phyloP scores from a whole-genome alignment of 306 rosid genomes.

The Vigna reflexopilosa region DNA sequence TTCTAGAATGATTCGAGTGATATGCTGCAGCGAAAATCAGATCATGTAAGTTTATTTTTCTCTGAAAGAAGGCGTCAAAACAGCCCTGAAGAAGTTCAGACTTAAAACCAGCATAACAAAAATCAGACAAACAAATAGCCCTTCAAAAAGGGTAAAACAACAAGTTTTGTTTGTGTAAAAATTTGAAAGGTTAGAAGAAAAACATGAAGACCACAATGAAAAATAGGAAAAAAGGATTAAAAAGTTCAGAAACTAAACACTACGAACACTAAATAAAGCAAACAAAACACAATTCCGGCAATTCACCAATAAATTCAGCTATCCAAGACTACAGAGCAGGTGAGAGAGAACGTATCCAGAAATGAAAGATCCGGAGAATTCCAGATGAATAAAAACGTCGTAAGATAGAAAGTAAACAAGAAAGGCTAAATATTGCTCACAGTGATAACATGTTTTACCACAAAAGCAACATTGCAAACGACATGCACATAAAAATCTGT shows the following conservation, averaged over 20 bases:
- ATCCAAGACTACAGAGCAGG: slow-evolving; percentile 31
- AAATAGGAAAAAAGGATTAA: slow-evolving; percentile 33
- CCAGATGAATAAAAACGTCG: not conserved
- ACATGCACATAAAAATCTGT: slow-evolving; percentile 44
- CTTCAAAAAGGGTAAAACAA: slow-evolving; percentile 7
- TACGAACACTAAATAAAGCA: slow-evolving; percentile 23
- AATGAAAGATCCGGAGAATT: slow-evolving; percentile 53
- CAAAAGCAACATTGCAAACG: slow-evolving; percentile 16
- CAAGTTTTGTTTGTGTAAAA: not conserved
- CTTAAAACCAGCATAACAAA: slow-evolving; percentile 38
- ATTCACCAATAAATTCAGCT: slow-evolving; percentile 25
- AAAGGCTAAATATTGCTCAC: slow-evolving; percentile 9
- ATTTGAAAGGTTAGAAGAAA: slow-evolving; percentile 12
- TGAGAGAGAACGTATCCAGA: slow-evolving; percentile 25
- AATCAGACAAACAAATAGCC: slow-evolving; percentile 7
- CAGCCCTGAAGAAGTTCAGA: slow-evolving; percentile 25
- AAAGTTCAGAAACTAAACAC: slow-evolving; percentile 38
- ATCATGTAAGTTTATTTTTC: slow-evolving; percentile 42
- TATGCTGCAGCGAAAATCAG: slow-evolving; percentile 52
- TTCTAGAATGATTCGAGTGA: slow-evolving; percentile 41
- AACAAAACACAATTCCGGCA: slow-evolving; percentile 37
- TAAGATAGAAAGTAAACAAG: slow-evolving; percentile 13
- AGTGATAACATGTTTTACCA: slow-evolving; percentile 29
- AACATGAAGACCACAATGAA: slow-evolving; percentile 25
- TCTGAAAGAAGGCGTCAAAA: not conserved